These are phyloP conservation scores for Aspergillus taichungensis DNA, from an alignment of 495 filamentous ascomycete genomes.

Conservation along the genomic window DNA sequence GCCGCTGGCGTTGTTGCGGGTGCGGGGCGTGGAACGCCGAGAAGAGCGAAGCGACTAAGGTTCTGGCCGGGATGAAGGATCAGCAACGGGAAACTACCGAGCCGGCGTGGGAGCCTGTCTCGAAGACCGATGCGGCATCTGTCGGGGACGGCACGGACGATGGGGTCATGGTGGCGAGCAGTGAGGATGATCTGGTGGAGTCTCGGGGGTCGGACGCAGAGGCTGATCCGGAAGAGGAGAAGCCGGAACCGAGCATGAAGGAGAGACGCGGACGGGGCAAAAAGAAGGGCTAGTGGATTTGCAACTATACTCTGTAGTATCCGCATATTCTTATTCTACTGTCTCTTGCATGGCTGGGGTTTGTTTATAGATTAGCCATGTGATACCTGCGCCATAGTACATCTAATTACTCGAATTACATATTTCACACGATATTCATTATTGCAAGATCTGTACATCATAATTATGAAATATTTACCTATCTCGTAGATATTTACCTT, in stretches of 20 bases:
- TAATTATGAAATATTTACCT: too few species aligned
- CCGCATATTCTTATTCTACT: too few species aligned
- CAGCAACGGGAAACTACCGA: constrained; percentile 11
- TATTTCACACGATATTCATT: too few species aligned
- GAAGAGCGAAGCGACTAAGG: constrained; percentile 62
- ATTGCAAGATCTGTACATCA: too few species aligned
- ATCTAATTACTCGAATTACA: too few species aligned
- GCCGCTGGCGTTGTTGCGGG: constrained; percentile 78
- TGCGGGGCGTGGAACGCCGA: constrained; percentile 82
- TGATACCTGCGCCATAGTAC: too few species aligned
- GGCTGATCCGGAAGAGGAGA: constrained; percentile 1
- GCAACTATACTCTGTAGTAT: too few species aligned
- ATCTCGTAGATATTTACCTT: too few species aligned
- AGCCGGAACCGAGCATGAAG: constrained; percentile 2
- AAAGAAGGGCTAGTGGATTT: constrained; percentile 7
- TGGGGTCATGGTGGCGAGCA: constrained; percentile 18
- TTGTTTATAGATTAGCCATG: too few species aligned
- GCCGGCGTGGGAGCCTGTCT: constrained; percentile 15
- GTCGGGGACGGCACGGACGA: constrained; percentile 16
- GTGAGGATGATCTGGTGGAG: constrained; percentile 19
- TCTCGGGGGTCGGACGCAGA: constrained; percentile 12
- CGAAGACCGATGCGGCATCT: constrained; percentile 10
- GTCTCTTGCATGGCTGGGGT: too few species aligned
- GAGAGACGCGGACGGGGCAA: constrained; percentile 5
- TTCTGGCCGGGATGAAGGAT: constrained; percentile 32